These are phyloP conservation scores for Kodamaea jinghongensis DNA, from an alignment of 805 yeast species.

Conservation along the genomic window DNA sequence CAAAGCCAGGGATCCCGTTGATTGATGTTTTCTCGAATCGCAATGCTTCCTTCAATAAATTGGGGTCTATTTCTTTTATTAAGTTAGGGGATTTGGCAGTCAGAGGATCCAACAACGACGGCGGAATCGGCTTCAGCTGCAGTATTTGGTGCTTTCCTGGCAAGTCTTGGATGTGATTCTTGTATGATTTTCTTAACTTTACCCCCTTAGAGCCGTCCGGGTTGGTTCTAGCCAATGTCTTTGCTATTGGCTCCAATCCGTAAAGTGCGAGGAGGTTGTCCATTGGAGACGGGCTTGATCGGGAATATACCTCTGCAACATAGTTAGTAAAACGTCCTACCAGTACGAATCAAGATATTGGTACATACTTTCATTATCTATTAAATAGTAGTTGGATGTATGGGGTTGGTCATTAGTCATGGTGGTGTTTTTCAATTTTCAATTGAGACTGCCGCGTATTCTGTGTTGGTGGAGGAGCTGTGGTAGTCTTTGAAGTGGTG, in stretches of 20 bases:
- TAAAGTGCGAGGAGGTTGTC: slow-evolving; percentile 70
- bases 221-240: slow-evolving; percentile 80
- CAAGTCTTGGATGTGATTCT: slow-evolving; percentile 83
- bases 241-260: slow-evolving; percentile 63
- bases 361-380: slow-evolving; percentile 8
- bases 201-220: slow-evolving; percentile 90
- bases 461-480: too few relatives aligned
- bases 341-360: neutral
- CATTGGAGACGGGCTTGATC: slow-evolving; percentile 65
- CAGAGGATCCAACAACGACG: slow-evolving; percentile 36
- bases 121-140: slow-evolving; percentile 35
- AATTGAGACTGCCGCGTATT: too few relatives aligned
- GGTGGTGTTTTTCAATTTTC: neutral
- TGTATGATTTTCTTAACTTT: slow-evolving; percentile 90
- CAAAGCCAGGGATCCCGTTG: slow-evolving; percentile 76
- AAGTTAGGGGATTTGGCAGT: slow-evolving; percentile 41
- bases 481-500: too few relatives aligned
- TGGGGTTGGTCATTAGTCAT: neutral
- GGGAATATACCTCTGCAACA: slow-evolving; percentile 29
- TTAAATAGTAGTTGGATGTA: slow-evolving; percentile 7
- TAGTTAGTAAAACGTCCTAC: slow-evolving; percentile 1
- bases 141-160: slow-evolving; percentile 77
- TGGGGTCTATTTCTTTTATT: slow-evolving; percentile 49
- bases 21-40: slow-evolving; percentile 63
- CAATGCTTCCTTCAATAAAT: slow-evolving; percentile 48